Evolutionary conservation across 148 eudicot species (phyloP).

Genomic region (Pharnaceum exiguum): DNA sequence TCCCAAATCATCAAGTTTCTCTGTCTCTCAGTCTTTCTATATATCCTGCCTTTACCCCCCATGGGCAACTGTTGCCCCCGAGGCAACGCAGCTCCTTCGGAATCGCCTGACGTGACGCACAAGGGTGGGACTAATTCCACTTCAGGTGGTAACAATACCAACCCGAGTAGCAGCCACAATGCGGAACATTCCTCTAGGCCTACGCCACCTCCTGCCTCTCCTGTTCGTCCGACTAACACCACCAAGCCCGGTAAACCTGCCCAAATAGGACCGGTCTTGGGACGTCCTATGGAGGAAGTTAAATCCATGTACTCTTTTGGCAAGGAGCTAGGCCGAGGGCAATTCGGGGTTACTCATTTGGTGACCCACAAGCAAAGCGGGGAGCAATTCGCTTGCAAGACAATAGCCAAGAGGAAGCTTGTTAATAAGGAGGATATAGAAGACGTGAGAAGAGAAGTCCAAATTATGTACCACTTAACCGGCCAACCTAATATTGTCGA

Average conservation of each 20-base stretch:
- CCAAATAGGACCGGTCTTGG: conserved; percentile 54
- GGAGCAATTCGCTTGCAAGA: conserved; percentile 69
- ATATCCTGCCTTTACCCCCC: conserved; percentile 8
- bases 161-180: conserved; percentile 20
- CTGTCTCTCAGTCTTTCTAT: neutral
- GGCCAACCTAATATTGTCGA: conserved; percentile 85
- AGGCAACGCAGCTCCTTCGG: conserved; percentile 19
- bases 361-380: conserved; percentile 51
- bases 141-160: neutral
- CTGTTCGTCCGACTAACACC: neutral
- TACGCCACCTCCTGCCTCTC: conserved; percentile 36
- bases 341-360: conserved; percentile 67
- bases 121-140: conserved; percentile 1
- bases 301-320: conserved; percentile 40
- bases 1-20: neutral
- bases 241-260: conserved; percentile 24
- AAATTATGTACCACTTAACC: conserved; percentile 78
- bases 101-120: conserved; percentile 3
- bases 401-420: conserved; percentile 82
- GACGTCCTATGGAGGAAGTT: conserved; percentile 73
- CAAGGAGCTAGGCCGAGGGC: conserved; percentile 75
- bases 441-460: conserved; percentile 87
- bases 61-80: conserved; percentile 65
- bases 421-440: conserved; percentile 86
- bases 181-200: conserved; percentile 22